phyloP scores from a whole-genome alignment of 805 yeast genomes.

The Vanderwaltozyma polyspora region DNA sequence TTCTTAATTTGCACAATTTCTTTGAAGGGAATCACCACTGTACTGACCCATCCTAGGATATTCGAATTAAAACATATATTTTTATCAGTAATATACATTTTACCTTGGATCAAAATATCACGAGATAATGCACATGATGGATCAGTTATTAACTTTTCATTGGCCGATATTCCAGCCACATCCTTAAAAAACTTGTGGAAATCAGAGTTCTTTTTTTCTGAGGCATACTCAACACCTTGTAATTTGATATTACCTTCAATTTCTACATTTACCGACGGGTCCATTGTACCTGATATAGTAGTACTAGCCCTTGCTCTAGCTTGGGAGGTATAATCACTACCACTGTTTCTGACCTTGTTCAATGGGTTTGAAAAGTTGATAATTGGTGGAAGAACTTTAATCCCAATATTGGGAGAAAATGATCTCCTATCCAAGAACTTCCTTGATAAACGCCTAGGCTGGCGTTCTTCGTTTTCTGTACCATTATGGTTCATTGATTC shows the following conservation, averaged over 20 bases:
- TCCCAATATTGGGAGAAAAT: constrained; percentile 20
- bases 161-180: constrained; percentile 28
- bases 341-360: constrained; percentile 9
- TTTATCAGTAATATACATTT: constrained; percentile 44
- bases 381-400: constrained; percentile 16
- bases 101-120: constrained; percentile 60
- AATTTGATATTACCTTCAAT: constrained; percentile 9
- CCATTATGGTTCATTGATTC: constrained; percentile 1
- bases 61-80: constrained; percentile 55
- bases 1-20: constrained; percentile 57
- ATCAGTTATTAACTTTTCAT: constrained; percentile 48
- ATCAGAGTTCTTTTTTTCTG: constrained; percentile 43
- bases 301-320: constrained; percentile 12
- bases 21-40: constrained; percentile 42
- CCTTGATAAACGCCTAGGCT: constrained; percentile 20
- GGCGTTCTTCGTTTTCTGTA: constrained; percentile 9
- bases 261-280: constrained; percentile 12
- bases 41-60: constrained; percentile 56
- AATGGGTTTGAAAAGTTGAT: constrained; percentile 11
- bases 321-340: neutral
- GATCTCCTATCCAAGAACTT: constrained; percentile 21
- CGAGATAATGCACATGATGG: constrained; percentile 54
- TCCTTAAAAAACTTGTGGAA: constrained; percentile 51
- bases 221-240: constrained; percentile 28
- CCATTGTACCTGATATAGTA: constrained; percentile 8